phyloP scores from a whole-genome alignment of 2,329 filamentous ascomycete genomes.

The Tolypocladium sp. region DNA sequence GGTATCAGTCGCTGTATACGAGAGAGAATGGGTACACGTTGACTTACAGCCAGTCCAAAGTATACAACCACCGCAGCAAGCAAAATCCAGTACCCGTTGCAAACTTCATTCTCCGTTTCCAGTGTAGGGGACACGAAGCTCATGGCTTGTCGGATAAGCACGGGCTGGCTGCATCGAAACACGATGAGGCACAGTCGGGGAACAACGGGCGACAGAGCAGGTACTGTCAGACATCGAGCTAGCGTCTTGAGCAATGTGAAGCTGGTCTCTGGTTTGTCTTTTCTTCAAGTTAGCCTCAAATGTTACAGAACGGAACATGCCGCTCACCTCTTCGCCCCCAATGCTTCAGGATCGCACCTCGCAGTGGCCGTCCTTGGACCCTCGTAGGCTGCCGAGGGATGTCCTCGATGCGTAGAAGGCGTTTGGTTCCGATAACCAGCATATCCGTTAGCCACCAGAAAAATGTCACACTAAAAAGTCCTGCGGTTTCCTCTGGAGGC shows the following conservation, averaged over 20 bases:
- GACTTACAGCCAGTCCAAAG: background rate
- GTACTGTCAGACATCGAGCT: background rate
- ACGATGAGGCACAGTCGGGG: background rate
- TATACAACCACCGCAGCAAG: background rate
- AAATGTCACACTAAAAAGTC: background rate
- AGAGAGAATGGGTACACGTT: background rate
- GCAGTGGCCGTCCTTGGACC: background rate
- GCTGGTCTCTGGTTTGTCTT: background rate
- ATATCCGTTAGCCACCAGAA: background rate
- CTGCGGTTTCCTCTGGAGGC: background rate
- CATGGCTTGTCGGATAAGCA: background rate
- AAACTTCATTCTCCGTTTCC: background rate
- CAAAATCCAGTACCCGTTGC: background rate
- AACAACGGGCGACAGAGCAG: background rate
- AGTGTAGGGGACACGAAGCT: background rate
- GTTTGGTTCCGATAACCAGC: background rate
- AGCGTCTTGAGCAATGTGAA: background rate
- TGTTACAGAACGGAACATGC: rapidly evolving
- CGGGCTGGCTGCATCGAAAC: background rate
- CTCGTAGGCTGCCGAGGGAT: background rate
- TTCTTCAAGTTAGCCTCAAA: background rate
- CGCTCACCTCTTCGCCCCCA: background rate
- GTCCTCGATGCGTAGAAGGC: background rate
- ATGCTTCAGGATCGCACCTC: background rate
- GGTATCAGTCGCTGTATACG: background rate